Base-by-base conservation (phyloP, 768 basidiomycete species). In the Strobilomyces echinocephalus region DNA sequence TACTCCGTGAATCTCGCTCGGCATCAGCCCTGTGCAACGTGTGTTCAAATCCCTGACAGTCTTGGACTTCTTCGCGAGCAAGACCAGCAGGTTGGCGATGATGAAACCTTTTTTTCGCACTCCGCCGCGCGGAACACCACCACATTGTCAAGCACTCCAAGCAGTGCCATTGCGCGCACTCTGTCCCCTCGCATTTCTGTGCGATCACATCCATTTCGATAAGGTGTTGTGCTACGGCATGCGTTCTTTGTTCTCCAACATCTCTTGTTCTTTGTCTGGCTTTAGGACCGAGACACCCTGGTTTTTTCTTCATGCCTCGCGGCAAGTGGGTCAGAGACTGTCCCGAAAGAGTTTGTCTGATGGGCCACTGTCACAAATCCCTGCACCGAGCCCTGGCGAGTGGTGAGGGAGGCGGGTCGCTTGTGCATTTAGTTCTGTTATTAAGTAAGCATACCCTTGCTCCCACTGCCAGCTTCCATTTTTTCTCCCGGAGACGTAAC, bases 401-500 rank as follows among this genome's bases (percentile, higher is more conserved):
- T n/a, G 54, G 43, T 49, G 45, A 45, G 35, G 35, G 35, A 36
- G 35, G 35, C 35, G 35, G 35, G 15, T 21, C 20, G 38, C 53
- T 46, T 49, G 52, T 30, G 18, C 36, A 36, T 44, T 24, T 30
- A 52, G 52, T 56, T 49, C 58, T 59, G 43, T 40, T 48, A 65
- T 68, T 65, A 65, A 15, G 47, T 63, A 65, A 66, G 41, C 56
- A 46, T 15, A 18, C 52, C 51, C 46, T 41, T 50, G 50, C 15
- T 47, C 30, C 30, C 46, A 38, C 56, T 50, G 59, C 24, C 24
- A 24, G 24, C 69, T 67, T 65, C 60, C 69, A 55, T 71, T 67
- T 60, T 51, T 57, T 52, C 46, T 49, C 61, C 57, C 67, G 60
- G 52, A 59, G 63, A 62, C 57, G 68, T 56, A 56, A 61, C 59